These are phyloP conservation scores for Mycosarcoma maydis DNA, from an alignment of 1,284 basidiomycete genomes.

Conservation along the genomic window DNA sequence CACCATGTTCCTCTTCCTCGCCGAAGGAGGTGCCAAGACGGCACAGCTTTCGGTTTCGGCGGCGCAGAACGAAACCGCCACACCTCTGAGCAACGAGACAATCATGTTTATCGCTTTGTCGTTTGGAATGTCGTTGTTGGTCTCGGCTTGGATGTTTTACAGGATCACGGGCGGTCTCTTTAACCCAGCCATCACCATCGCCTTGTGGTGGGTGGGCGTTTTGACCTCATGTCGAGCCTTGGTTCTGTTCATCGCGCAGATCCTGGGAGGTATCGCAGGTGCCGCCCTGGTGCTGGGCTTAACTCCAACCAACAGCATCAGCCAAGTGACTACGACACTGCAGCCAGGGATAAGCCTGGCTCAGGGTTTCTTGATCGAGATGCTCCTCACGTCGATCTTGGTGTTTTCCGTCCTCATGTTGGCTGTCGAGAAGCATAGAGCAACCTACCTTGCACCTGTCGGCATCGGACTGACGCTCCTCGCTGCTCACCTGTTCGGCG, in stretches of 20 bases:
- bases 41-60: constrained; percentile 28
- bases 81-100: constrained; percentile 38
- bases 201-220: constrained; percentile 69
- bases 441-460: constrained; percentile 79
- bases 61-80: constrained; percentile 15
- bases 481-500: constrained; percentile 33
- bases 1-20: constrained; percentile 52
- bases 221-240: constrained; percentile 67
- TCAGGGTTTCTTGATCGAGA: constrained; percentile 52
- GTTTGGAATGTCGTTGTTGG: constrained; percentile 53
- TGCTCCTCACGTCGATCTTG: constrained; percentile 22
- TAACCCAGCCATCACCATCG: constrained; percentile 70
- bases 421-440: constrained; percentile 70
- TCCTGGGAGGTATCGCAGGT: constrained; percentile 48
- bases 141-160: constrained; percentile 75
- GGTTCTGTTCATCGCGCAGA: constrained; percentile 66
- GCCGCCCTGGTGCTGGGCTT: constrained; percentile 35
- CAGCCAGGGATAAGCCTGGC: constrained; percentile 39
- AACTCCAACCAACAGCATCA: constrained; percentile 38
- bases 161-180: constrained; percentile 76
- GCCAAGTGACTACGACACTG: constrained; percentile 67
- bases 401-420: constrained; percentile 56
- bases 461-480: constrained; percentile 72
- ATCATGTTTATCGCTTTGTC: constrained; percentile 54
- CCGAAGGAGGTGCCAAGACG: constrained; percentile 50